Evolutionary conservation across 2,329 filamentous ascomycete species (phyloP), one percentile per base, ranked within the genome.

Genomic region (Calonectria pauciramosa): DNA sequence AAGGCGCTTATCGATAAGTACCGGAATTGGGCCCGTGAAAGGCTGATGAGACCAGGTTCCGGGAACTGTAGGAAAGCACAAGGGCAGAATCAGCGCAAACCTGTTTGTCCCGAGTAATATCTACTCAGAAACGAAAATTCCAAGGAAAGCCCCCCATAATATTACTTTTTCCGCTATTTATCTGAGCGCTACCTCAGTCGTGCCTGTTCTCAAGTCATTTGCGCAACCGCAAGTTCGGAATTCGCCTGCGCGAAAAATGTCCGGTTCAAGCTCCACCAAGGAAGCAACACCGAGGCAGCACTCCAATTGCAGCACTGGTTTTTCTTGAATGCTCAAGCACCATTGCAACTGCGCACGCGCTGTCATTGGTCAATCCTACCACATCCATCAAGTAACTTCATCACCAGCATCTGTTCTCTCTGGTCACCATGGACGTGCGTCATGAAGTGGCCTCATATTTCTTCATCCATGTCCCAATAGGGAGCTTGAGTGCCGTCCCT

Each of bases 1-100:
- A 30, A 70, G 64, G 54, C 30, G 32, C 76, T 82, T 82, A 82
- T 82, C 81, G 81, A 82, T 82, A 81, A 79, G 65, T 16, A 11
- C 32, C 47, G 64, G 51, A 44, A 68, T 59, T 59, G 26, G 64
- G 23, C 23, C 16, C n/a, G 23, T 69, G 11, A 23, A 59, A 32
- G 41, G 30, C 30, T 34, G 34, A 32, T 49, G 47, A 41, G 44
- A 23, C 52, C 54, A 65, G 65, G 20, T 38, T 49, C 51, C 64
- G 54, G 38, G 47, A 65, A 30, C 52, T 49, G 71, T 47, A 67
- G 49, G 69, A 65, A 59, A 68, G 51, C 20, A 26, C 26, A 44
- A 38, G 60, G 44, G 34, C 36, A 52, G 28, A 54, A 41, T 34
- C 18, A 69, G 47, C 23, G 9, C n/a, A 36, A 63, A 51, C 51